Conservation (phyloP, 768 basidiomycete genomes). For the Boletus vinaceobasis region DNA sequence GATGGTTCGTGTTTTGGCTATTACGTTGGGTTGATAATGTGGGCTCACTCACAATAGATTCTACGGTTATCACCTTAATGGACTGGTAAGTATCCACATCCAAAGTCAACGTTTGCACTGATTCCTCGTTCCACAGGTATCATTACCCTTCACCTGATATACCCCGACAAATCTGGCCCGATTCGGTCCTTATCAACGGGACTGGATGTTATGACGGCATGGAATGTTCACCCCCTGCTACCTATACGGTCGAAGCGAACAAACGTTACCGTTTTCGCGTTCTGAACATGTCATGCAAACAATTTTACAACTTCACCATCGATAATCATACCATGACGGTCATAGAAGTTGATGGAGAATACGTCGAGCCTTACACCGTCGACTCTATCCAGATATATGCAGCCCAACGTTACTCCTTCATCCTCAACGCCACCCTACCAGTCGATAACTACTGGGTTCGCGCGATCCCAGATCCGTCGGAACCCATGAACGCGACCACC, state of each 20-base stretch:
- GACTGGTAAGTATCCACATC: not conserved
- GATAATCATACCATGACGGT: constrained; percentile 31
- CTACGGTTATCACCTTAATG: not conserved
- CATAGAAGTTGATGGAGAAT: constrained; percentile 44
- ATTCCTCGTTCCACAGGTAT: constrained; percentile 11
- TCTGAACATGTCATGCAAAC: constrained; percentile 35
- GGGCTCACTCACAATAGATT: not conserved
- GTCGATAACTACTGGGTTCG: constrained; percentile 40
- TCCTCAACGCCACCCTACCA: constrained; percentile 39
- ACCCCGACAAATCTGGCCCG: constrained; percentile 17
- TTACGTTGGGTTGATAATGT: not conserved
- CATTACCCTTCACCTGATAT: constrained; percentile 9
- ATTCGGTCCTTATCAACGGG: constrained; percentile 42
- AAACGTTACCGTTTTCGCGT: constrained; percentile 40
- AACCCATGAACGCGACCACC: not conserved
- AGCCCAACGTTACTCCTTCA: constrained; percentile 47
- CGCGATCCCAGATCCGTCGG: not conserved
- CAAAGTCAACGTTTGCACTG: not conserved
- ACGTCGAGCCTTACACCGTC: constrained; percentile 37
- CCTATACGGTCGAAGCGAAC: constrained; percentile 31
- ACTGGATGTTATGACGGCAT: constrained; percentile 32
- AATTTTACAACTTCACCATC: constrained; percentile 27
- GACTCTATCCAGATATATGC: constrained; percentile 35
- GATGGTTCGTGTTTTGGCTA: constrained; percentile 13
- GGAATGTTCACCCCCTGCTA: constrained; percentile 23